Percentiles rank a stretch among this genome's conserved stretches.
Conservation (phyloP, 78 protist genomes). For the Tieghemostelium lacteum region DNA sequence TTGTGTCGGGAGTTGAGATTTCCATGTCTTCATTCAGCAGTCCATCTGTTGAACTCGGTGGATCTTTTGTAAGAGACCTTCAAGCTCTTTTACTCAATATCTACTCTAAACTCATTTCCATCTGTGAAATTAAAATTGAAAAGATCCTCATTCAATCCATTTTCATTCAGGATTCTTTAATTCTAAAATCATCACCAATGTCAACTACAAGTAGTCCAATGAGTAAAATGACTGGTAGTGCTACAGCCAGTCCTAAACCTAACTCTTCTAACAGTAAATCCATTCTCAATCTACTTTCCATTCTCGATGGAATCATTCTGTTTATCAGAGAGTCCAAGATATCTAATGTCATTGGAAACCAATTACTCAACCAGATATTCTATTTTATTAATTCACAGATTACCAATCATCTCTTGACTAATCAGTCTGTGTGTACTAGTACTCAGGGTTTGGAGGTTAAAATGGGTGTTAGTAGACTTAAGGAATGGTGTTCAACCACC, state of each 20-base stretch:
- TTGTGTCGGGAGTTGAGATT: slow-evolving; percentile 50
- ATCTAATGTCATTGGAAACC: slow-evolving; percentile 35
- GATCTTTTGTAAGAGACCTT: slow-evolving; percentile 56
- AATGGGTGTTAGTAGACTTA: slow-evolving; percentile 66
- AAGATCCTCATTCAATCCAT: slow-evolving; percentile 37
- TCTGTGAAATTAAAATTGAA: slow-evolving; percentile 59
- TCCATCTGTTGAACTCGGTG: slow-evolving; percentile 61
- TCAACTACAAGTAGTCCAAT: not conserved
- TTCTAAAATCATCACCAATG: slow-evolving; percentile 2
- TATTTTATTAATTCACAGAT: slow-evolving; percentile 70
- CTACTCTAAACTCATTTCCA: slow-evolving; percentile 44
- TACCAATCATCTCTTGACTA: slow-evolving; percentile 37
- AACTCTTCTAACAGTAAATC: slow-evolving; percentile 3
- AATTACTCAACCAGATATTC: slow-evolving; percentile 54
- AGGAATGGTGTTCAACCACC: slow-evolving; percentile 71
- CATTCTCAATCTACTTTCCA: not conserved
- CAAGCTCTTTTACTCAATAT: slow-evolving; percentile 20
- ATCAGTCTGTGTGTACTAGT: slow-evolving; percentile 44
- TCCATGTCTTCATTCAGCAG: slow-evolving; percentile 8
- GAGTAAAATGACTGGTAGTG: not conserved
- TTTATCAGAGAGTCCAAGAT: slow-evolving; percentile 58
- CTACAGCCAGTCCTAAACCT: too few relatives aligned
- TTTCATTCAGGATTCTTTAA: slow-evolving; percentile 45
- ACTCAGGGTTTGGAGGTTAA: slow-evolving; percentile 61
- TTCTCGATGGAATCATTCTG: slow-evolving; percentile 10